phyloP scores from a whole-genome alignment of 2,329 filamentous ascomycete species.

The Talaromyces piceae region DNA sequence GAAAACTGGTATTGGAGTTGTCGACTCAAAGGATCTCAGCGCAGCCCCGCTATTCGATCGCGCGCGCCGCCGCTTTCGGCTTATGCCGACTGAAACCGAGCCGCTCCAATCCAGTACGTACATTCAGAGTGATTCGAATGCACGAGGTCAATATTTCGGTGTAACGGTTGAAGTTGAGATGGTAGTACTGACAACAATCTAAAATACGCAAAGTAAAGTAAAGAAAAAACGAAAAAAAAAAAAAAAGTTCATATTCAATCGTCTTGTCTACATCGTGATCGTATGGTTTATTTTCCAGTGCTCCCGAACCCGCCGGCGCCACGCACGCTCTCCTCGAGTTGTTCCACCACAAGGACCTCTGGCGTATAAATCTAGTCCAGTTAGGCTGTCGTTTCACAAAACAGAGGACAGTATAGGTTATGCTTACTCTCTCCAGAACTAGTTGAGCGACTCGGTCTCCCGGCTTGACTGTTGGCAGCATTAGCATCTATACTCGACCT shows the following conservation, averaged over 20 bases:
- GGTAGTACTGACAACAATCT: too few species aligned
- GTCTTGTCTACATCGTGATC: background rate
- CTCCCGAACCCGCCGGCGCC: slow-evolving; percentile 89
- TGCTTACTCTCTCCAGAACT: slow-evolving; percentile 67
- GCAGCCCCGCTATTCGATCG: slow-evolving; percentile 1
- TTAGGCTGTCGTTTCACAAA: background rate
- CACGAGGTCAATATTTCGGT: background rate
- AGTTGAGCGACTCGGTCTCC: slow-evolving; percentile 92
- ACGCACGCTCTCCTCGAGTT: slow-evolving; percentile 82
- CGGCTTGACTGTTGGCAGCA: slow-evolving; percentile 52
- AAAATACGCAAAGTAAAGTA: too few species aligned
- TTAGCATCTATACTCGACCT: too few species aligned
- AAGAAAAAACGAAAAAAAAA: background rate
- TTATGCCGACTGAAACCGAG: background rate
- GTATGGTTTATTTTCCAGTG: slow-evolving; percentile 51
- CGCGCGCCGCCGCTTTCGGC: background rate
- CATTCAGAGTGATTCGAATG: too few species aligned
- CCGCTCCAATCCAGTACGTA: background rate
- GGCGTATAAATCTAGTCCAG: slow-evolving; percentile 69
- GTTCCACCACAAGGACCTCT: slow-evolving; percentile 78
- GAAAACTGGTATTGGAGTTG: background rate
- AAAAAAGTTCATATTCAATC: background rate
- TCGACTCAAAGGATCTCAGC: background rate
- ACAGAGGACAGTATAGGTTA: background rate
- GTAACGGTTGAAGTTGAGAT: too few species aligned